Evolutionary conservation across 179 eudicot species (phyloP), one percentile per base, ranked within the genome.

Genomic region (Beta corolliflora): DNA sequence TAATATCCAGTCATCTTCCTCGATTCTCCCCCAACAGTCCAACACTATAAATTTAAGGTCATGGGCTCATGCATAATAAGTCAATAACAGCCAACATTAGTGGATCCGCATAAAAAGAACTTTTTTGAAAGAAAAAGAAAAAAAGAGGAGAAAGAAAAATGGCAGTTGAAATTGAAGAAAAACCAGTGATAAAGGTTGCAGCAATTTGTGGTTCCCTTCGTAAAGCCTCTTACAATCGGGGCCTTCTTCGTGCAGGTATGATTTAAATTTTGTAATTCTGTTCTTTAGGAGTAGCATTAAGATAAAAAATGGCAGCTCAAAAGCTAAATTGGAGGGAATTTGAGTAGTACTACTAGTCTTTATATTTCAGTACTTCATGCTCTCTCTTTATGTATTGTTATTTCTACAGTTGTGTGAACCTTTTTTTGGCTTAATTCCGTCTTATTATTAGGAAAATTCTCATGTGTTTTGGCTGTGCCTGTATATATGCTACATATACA

Each of bases 181-280:
- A 77, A 36, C 71, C 78, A 31, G 73, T 78, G 29, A 78, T 86
- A 13, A 86, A 80, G 58, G 86, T 88, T 9, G 89, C 80, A 1
- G 90, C 87, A 78, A 71, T 88, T 54, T 84, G 89, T 55, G 90
- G 90, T 21, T 88, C 88, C 48, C 89, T 88, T 61, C 85, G 87
- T 46, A 86, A 82, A 69, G 82, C 80, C 74, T 88, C 90, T 82
- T 78, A 29, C 76, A 86, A 86, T 71, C 88, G 86, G 19, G 88
- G 90, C 83, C 79, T 88, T 25, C 73, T 88, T 21, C 90, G 88
- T 12, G 85, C 87, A 44, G 88, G 90, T 86, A 53, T 29, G 5
- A 12, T 23, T 50, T 53, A 5, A 25, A 9, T 7, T 19, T 36
- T 36, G 2, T 10, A 3, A n/a, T 63, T 6, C 12, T 13, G 4